A percentile compares a stretch with the other conserved stretches of the same genome.
These are phyloP conservation scores for Linum trigynum DNA, from an alignment of 345 rosid species.

Conservation along the genomic window DNA sequence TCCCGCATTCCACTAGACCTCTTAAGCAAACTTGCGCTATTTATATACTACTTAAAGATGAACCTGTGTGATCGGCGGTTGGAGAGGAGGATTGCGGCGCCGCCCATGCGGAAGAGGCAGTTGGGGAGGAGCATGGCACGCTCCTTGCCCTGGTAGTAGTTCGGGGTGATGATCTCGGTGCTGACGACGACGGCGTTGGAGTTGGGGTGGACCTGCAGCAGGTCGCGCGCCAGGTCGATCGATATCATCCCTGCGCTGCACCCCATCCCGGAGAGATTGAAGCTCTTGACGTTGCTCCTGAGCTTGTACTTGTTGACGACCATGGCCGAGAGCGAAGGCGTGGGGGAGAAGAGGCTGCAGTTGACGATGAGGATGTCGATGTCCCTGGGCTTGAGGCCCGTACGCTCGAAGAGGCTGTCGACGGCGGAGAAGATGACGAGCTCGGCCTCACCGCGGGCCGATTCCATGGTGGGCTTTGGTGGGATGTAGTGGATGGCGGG, in stretches of 20 bases:
- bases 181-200: constrained; percentile 47
- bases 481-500: constrained; percentile 36
- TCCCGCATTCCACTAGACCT: too few relatives aligned
- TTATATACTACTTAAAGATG: not conserved
- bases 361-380: constrained; percentile 52
- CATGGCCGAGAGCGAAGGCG: constrained; percentile 56
- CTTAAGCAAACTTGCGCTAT: too few relatives aligned
- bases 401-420: constrained; percentile 33
- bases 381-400: constrained; percentile 26
- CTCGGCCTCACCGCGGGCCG: constrained; percentile 34
- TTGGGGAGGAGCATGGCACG: constrained; percentile 50
- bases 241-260: constrained; percentile 52
- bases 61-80: constrained; percentile 25
- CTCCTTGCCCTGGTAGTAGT: constrained; percentile 47
- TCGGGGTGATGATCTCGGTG: constrained; percentile 36
- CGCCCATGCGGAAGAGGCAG: constrained; percentile 66
- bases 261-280: constrained; percentile 64
- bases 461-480: constrained; percentile 27
- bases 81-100: constrained; percentile 49
- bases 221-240: constrained; percentile 44
- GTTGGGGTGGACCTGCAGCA: constrained; percentile 38
- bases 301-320: constrained; percentile 40
- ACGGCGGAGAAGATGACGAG: constrained; percentile 39
- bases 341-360: constrained; percentile 42
- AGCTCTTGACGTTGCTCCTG: constrained; percentile 53